A percentile compares a stretch with the other conserved stretches of the same genome.
Conservation (phyloP, 1,284 basidiomycete genomes). For the Ganoderma leucocontextum region DNA sequence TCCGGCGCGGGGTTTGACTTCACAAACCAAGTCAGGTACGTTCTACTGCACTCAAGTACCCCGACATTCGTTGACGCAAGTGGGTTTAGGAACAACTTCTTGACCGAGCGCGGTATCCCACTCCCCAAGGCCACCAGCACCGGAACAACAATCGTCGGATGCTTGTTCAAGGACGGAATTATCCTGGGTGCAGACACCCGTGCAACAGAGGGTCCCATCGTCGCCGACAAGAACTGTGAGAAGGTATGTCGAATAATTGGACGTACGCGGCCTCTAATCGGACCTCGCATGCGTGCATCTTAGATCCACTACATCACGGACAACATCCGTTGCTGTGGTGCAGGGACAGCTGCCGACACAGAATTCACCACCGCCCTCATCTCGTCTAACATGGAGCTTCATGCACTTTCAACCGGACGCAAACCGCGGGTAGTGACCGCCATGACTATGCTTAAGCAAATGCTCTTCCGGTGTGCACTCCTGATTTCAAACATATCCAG, state of each 20-base stretch:
- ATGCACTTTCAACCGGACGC: conserved; percentile 84
- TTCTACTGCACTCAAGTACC: neutral
- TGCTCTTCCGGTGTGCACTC: conserved; percentile 72
- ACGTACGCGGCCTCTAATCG: neutral
- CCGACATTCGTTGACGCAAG: neutral
- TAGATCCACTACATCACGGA: conserved; percentile 98
- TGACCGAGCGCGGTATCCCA: conserved; percentile 73
- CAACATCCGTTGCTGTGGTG: conserved; percentile 96
- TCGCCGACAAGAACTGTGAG: conserved; percentile 99
- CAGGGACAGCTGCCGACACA: conserved; percentile 97
- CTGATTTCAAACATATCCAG: conserved; percentile 22
- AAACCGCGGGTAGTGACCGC: conserved; percentile 94
- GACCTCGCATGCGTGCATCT: neutral
- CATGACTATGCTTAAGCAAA: conserved; percentile 98
- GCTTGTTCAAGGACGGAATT: conserved; percentile 92
- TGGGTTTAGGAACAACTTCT: conserved; percentile 76
- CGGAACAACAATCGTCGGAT: conserved; percentile 98
- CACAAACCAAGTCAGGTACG: conserved; percentile 45
- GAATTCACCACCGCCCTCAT: conserved; percentile 96
- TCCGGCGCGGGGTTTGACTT: conserved; percentile 47
- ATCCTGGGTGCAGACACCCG: conserved; percentile 97
- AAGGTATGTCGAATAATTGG: conserved; percentile 69
- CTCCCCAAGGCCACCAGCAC: conserved; percentile 91
- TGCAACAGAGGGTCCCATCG: conserved; percentile 94
- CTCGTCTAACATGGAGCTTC: conserved; percentile 92